A percentile compares a stretch with the other conserved stretches of the same genome.
These are phyloP conservation scores for Pichia rugopelliculosa DNA, from an alignment of 805 yeast genomes.

Conservation along the genomic window DNA sequence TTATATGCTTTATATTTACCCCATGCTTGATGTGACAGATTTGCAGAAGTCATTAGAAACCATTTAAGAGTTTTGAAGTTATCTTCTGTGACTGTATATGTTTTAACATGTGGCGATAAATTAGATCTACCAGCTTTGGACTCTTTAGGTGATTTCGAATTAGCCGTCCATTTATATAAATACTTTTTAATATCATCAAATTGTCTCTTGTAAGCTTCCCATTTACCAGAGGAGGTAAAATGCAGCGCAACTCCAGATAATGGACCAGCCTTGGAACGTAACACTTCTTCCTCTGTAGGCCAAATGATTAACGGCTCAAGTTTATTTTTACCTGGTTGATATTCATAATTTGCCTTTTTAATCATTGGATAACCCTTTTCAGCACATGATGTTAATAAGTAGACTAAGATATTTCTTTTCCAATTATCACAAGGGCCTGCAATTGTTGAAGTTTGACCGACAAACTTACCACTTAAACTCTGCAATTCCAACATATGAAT, in stretches of 20 bases:
- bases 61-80: constrained; percentile 48
- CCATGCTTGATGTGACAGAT: constrained; percentile 77
- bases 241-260: constrained; percentile 27
- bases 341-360: constrained; percentile 13
- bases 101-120: constrained; percentile 54
- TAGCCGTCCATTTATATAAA: constrained; percentile 39
- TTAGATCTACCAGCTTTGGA: constrained; percentile 21
- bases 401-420: constrained; percentile 37
- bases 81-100: constrained; percentile 50
- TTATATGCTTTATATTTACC: constrained; percentile 36
- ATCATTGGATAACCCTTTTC: constrained; percentile 25
- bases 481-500: constrained; percentile 29
- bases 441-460: constrained; percentile 43
- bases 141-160: constrained; percentile 10
- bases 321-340: constrained; percentile 7
- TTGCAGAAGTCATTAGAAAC: constrained; percentile 69
- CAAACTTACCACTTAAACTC: constrained; percentile 24
- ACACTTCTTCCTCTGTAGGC: constrained; percentile 27
- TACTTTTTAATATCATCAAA: constrained; percentile 35
- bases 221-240: constrained; percentile 15
- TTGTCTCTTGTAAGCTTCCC: constrained; percentile 28
- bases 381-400: constrained; percentile 39
- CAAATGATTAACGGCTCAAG: constrained; percentile 26
- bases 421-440: constrained; percentile 36
- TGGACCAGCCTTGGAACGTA: constrained; percentile 14